Base-by-base conservation (phyloP, 208 protist species). In the Trypanosoma boissoni region DNA sequence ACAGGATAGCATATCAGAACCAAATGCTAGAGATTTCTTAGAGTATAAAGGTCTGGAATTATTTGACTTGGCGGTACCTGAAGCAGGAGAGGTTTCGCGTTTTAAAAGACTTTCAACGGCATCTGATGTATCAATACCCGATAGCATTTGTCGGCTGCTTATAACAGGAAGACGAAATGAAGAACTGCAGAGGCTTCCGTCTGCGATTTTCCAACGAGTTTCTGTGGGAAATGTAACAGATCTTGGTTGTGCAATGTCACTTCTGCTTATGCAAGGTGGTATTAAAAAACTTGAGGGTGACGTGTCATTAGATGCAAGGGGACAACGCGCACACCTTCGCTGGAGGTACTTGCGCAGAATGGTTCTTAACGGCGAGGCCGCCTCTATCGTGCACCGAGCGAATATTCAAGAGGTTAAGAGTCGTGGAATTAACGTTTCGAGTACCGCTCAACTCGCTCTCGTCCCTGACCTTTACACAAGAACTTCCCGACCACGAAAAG, bases 321-420 rank as follows among this genome's bases (percentile, higher is more conserved):
- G 59, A 27, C 34, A 64, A 41, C 64, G 88, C 58, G 83, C 82
- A 2, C 67, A 66, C 37, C 68, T 82, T 46, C 83, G 88, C 18
- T 94, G 88, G 84, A 72, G 80, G 42, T 94, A 80, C 60, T 55
- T 94, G 20, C 83, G 88, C 20, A 63, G 77, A 3, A 72, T 94
- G 29, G 88, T 94, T 23, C 45, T 75, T n/a, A 92, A 83, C 39
- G 88, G 88, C 2, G 80, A 90, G 67, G 88, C 84, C 1, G 58
- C 74, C 12, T 88, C 83, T 58, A 67, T 91, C 23, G 60, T 92
- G 27, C 81, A 89, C 60, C 66, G 71, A 31, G 67, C 58, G n/a
- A 83, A 63, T 21, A 74, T 86, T 66, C 71, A 76, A 20, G 76
- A 83, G n/a, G 59, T 36, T 6, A 80, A 67, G 58, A 77, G 75